Evolutionary conservation across 139 green algal genomes (phyloP).

Genomic region (Chlamydomonas sphaeroides): DNA sequence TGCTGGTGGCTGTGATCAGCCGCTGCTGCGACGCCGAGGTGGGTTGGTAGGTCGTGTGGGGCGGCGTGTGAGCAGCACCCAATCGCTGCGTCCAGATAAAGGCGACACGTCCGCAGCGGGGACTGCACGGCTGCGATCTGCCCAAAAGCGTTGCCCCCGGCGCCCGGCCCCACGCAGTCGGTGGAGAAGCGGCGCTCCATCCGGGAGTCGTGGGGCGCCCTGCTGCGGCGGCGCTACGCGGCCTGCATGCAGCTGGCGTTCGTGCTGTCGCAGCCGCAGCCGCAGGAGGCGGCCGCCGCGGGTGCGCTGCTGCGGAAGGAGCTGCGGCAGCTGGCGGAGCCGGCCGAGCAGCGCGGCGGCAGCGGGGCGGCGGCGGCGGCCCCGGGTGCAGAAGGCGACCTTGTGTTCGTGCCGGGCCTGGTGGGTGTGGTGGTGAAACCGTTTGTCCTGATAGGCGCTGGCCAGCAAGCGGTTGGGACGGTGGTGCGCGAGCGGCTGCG

Average conservation of each 20-base stretch:
- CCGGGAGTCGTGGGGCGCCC: background rate
- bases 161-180: background rate
- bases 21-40: conserved; percentile 32
- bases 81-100: too few species aligned
- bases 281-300: background rate
- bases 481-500: too few species aligned
- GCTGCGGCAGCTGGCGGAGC: too few species aligned
- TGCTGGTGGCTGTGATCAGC: conserved; percentile 28
- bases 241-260: conserved; percentile 35
- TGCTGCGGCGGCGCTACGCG: background rate
- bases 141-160: too few species aligned
- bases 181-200: conserved; percentile 2
- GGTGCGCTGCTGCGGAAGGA: background rate
- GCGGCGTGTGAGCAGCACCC: too few species aligned
- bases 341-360: too few species aligned
- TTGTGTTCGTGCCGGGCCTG: conserved; percentile 21
- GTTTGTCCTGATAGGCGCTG: too few species aligned
- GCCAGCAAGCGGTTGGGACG: too few species aligned
- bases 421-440: too few species aligned
- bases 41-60: background rate
- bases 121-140: too few species aligned
- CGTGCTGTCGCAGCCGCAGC: conserved; percentile 24
- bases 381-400: background rate
- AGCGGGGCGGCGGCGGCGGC: background rate
- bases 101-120: too few species aligned